Evolutionary conservation across 306 rosid species (phyloP).

Genomic region (Ziziphus jujuba): DNA sequence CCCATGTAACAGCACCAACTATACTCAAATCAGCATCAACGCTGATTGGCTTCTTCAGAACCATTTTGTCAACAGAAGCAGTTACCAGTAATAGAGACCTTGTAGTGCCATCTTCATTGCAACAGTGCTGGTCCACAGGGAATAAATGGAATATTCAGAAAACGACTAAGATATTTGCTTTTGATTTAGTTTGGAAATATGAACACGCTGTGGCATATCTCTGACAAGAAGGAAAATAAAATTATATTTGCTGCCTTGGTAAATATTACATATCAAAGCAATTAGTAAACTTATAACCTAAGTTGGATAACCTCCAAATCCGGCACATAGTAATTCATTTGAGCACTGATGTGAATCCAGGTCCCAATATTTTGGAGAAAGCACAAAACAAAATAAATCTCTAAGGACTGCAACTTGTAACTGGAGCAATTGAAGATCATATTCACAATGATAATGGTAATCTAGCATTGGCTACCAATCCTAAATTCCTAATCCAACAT

Average conservation of each 20-base stretch:
- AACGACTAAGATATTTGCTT: neutral
- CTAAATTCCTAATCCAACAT: neutral
- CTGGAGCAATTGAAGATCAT: too few relatives aligned
- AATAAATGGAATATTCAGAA: neutral
- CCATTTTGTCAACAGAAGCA: slow-evolving; percentile 85
- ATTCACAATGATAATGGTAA: neutral
- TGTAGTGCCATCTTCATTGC: slow-evolving; percentile 58
- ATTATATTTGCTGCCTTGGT: too few relatives aligned
- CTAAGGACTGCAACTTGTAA: too few relatives aligned
- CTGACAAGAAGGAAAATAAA: too few relatives aligned
- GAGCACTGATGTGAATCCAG: too few relatives aligned
- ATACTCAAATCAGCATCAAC: slow-evolving; percentile 57
- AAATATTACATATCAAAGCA: too few relatives aligned
- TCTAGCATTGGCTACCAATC: neutral
- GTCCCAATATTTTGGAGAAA: too few relatives aligned
- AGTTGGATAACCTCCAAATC: too few relatives aligned
- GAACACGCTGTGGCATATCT: neutral
- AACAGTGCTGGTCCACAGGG: slow-evolving; percentile 52
- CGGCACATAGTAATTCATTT: too few relatives aligned
- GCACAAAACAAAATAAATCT: too few relatives aligned
- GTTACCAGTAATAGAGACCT: slow-evolving; percentile 73
- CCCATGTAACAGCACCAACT: slow-evolving; percentile 87
- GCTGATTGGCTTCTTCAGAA: slow-evolving; percentile 56
- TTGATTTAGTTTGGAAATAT: neutral
- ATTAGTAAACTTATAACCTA: too few relatives aligned